Conservation (phyloP, 1,139 yeast species). For the Suhomyces wounanorum region DNA sequence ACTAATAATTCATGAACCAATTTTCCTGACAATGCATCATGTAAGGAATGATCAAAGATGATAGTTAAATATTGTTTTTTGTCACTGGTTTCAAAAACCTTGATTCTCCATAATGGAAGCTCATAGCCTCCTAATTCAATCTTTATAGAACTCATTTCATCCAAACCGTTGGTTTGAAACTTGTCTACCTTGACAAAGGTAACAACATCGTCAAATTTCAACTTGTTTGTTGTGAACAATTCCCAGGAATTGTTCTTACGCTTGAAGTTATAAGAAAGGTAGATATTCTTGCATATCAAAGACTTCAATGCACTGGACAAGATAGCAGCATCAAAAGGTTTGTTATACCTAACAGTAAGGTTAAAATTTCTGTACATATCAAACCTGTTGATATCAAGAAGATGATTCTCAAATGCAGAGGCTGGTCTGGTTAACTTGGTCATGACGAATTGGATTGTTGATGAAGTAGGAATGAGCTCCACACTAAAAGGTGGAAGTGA, state of each 20-base stretch:
- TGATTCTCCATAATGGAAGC: not conserved
- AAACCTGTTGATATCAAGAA: not conserved
- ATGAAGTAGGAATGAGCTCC: not conserved
- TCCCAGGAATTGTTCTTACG: not conserved
- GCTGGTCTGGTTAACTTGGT: not conserved
- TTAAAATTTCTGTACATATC: not conserved
- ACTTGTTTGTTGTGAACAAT: not conserved
- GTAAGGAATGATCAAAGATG: not conserved
- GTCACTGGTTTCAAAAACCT: not conserved
- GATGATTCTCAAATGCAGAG: not conserved
- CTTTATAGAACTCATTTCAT: not conserved
- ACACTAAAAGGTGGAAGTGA: too few relatives aligned
- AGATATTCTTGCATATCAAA: not conserved
- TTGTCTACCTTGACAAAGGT: not conserved
- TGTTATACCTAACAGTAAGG: not conserved
- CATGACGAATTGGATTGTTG: not conserved
- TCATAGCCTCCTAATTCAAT: not conserved
- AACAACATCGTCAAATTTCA: not conserved
- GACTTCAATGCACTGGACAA: not conserved
- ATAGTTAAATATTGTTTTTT: not conserved
- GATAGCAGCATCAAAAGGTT: not conserved
- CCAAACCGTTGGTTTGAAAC: not conserved
- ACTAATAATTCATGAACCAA: not conserved
- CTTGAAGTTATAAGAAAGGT: not conserved
- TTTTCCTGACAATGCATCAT: not conserved